phyloP scores from a whole-genome alignment of 2,329 filamentous ascomycete species.

The Incumbomyces lentus region DNA sequence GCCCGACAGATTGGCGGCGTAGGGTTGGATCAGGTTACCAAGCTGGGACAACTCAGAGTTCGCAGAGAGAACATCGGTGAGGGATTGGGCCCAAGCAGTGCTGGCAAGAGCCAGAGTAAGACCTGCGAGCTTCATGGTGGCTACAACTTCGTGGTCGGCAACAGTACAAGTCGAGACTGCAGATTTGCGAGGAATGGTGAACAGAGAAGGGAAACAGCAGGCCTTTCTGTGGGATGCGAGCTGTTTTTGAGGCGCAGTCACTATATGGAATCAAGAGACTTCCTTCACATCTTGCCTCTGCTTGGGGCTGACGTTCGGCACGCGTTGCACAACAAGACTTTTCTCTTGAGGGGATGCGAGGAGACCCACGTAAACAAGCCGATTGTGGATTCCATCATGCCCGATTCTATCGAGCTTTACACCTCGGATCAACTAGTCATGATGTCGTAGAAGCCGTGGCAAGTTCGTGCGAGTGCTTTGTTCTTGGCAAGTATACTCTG shows the following conservation, averaged over 20 bases:
- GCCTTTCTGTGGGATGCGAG: not conserved
- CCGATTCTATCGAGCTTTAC: not conserved
- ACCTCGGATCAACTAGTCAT: no score
- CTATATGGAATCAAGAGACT: not conserved
- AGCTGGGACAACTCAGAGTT: constrained; percentile 16
- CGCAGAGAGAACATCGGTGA: constrained; percentile 9
- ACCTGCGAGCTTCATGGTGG: constrained; percentile 21
- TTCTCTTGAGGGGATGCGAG: not conserved
- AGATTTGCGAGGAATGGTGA: not conserved
- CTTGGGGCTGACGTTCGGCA: not conserved
- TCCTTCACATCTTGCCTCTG: not conserved
- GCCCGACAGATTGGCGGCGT: constrained; percentile 22
- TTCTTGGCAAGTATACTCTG: no score
- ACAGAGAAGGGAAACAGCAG: not conserved
- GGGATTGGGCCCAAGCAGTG: constrained; percentile 16
- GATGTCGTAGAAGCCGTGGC: no score
- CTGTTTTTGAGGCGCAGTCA: not conserved
- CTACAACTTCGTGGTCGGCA: not conserved
- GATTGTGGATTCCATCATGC: not conserved
- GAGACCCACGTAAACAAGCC: not conserved
- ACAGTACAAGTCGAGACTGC: no score
- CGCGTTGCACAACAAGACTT: not conserved
- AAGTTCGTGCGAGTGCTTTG: no score
- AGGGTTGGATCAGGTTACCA: constrained; percentile 11
- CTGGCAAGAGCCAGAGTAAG: constrained; percentile 16